phyloP scores from a whole-genome alignment of 1,284 basidiomycete genomes.

The Apiotrichum laibachii region DNA sequence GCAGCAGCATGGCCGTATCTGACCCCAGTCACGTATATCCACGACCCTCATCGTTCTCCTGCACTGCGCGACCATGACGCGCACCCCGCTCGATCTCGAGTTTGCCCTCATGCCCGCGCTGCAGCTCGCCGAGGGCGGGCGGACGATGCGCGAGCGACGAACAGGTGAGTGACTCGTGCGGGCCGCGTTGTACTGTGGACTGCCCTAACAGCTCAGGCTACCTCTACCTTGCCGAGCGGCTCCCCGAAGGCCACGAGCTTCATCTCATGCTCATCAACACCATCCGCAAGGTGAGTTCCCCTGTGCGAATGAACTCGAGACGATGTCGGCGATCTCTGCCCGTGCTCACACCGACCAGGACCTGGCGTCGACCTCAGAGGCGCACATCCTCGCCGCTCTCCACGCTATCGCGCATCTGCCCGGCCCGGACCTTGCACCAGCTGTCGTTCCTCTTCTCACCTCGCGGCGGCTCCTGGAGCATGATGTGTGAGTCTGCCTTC shows the following conservation, averaged over 20 bases:
- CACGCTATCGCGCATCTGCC: constrained; percentile 39
- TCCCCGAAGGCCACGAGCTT: constrained; percentile 41
- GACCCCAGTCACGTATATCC: constrained; percentile 28
- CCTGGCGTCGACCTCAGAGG: constrained; percentile 28
- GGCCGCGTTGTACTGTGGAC: neutral
- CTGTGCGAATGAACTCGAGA: neutral
- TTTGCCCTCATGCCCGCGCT: constrained; percentile 45
- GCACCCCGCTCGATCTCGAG: constrained; percentile 17
- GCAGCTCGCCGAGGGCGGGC: constrained; percentile 42
- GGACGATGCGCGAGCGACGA: constrained; percentile 27
- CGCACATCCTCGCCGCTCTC: constrained; percentile 39
- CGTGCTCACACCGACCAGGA: constrained; percentile 34
- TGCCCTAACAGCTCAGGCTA: constrained; percentile 32
- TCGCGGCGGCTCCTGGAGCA: constrained; percentile 33
- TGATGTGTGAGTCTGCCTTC: constrained; percentile 24
- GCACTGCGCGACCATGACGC: constrained; percentile 28
- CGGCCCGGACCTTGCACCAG: constrained; percentile 40
- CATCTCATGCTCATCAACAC: constrained; percentile 48
- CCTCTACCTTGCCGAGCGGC: constrained; percentile 37
- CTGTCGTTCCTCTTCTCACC: constrained; percentile 36
- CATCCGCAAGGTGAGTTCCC: constrained; percentile 40
- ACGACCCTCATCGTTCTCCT: constrained; percentile 42
- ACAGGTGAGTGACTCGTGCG: constrained; percentile 30
- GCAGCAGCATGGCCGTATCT: neutral
- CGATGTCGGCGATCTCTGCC: neutral